These are phyloP conservation scores for Melanogaster broomeanus DNA, from an alignment of 768 basidiomycete genomes.

Conservation along the genomic window DNA sequence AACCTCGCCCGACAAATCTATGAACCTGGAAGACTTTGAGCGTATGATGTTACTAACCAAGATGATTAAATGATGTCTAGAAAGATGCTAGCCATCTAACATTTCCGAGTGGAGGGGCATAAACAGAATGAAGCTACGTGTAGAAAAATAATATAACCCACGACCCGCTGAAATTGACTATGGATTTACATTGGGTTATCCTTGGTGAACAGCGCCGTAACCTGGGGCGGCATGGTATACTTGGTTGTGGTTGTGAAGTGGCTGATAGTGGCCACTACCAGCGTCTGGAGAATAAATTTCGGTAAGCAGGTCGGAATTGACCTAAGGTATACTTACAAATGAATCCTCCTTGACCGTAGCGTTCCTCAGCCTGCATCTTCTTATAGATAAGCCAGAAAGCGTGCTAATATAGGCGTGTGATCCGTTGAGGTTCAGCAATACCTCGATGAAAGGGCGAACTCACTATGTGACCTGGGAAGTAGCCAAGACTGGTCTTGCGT, in stretches of 20 bases:
- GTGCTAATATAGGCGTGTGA: constrained; percentile 42
- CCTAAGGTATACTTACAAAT: constrained; percentile 57
- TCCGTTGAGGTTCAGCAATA: neutral
- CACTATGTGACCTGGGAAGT: constrained; percentile 65
- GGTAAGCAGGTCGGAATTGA: neutral
- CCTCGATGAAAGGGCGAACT: constrained; percentile 12
- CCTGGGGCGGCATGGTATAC: constrained; percentile 25
- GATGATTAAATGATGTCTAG: constrained; percentile 40
- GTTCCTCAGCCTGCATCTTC: constrained; percentile 86
- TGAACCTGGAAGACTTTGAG: constrained; percentile 70
- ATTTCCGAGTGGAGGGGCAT: neutral
- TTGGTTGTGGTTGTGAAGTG: constrained; percentile 25
- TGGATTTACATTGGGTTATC: neutral
- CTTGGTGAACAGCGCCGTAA: constrained; percentile 35
- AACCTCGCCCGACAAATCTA: constrained; percentile 64
- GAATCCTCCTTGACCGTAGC: constrained; percentile 76
- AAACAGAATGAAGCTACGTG: constrained; percentile 5
- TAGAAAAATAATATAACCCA: neutral
- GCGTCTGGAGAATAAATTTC: constrained; percentile 23
- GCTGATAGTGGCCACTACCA: constrained; percentile 40
- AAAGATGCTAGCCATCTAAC: constrained; percentile 2
- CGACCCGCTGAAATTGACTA: neutral
- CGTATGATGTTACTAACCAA: constrained; percentile 70
- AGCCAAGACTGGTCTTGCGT: constrained; percentile 58
- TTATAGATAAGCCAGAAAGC: constrained; percentile 91